Evolutionary conservation across 2,329 filamentous ascomycete species (phyloP).

Genomic region (Ambrosiella cleistominuta): DNA sequence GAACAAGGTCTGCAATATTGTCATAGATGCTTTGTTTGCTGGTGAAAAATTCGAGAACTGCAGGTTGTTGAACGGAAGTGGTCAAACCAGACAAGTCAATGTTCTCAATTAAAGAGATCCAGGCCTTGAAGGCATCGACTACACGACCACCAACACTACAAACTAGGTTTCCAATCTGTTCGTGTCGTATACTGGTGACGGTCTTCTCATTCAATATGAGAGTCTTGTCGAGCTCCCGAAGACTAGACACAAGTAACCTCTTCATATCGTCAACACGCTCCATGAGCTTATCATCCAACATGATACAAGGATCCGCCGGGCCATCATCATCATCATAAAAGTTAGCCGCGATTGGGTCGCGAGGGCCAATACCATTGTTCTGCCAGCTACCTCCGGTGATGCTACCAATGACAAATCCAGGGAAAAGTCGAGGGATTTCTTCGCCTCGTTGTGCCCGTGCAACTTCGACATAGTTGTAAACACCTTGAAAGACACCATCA

Average conservation of each 20-base stretch:
- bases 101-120: slow-evolving; percentile 78
- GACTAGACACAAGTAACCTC: slow-evolving; percentile 65
- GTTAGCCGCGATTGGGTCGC: slow-evolving; percentile 60
- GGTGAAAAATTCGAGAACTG: slow-evolving; percentile 68
- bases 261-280: slow-evolving; percentile 76
- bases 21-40: slow-evolving; percentile 93
- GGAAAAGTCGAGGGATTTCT: slow-evolving; percentile 79
- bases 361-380: slow-evolving; percentile 46
- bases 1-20: slow-evolving; percentile 71
- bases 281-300: slow-evolving; percentile 59
- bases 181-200: slow-evolving; percentile 60
- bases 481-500: slow-evolving; percentile 84
- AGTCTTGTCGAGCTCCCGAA: slow-evolving; percentile 74
- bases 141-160: slow-evolving; percentile 64
- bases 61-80: slow-evolving; percentile 64
- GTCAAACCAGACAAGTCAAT: slow-evolving; percentile 71
- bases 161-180: slow-evolving; percentile 63
- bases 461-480: slow-evolving; percentile 92
- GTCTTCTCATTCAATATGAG: slow-evolving; percentile 64
- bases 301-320: slow-evolving; percentile 49
- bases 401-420: slow-evolving; percentile 82
- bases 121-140: slow-evolving; percentile 75
- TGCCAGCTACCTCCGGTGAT: slow-evolving; percentile 76
- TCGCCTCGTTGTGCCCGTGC: slow-evolving; percentile 85
- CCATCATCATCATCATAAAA: slow-evolving; percentile 73